Conservation (phyloP, 805 yeast species). For the Debaryomyces prosopidis region DNA sequence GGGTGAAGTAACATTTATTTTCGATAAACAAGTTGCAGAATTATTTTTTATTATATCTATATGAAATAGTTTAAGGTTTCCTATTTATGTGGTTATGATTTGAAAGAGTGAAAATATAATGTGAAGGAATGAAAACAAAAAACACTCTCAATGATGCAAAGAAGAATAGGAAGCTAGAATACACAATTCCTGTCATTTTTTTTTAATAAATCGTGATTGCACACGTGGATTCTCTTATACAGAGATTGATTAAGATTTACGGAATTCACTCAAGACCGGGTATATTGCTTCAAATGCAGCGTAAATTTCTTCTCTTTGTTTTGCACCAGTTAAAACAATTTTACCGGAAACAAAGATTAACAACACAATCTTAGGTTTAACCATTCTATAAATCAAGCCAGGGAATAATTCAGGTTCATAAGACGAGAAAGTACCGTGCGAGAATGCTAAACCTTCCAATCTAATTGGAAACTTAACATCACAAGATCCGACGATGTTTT, state of each 20-base stretch:
- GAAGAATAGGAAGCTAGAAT: neutral
- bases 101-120: neutral
- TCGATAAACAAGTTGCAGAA: neutral
- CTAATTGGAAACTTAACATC: constrained; percentile 98
- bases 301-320: constrained; percentile 97
- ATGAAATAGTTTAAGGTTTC: neutral
- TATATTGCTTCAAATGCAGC: constrained; percentile 98
- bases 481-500: constrained; percentile 97
- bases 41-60: constrained; percentile 1
- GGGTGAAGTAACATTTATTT: constrained; percentile 9
- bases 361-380: constrained; percentile 94
- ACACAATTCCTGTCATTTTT: constrained; percentile 1
- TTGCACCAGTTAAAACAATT: constrained; percentile 97
- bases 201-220: neutral
- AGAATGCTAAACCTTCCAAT: constrained; percentile 94
- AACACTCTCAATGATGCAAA: neutral
- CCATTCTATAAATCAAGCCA: constrained; percentile 98
- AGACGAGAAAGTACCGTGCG: constrained; percentile 98
- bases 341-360: constrained; percentile 96
- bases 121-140: neutral
- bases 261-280: constrained; percentile 96
- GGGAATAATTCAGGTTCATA: constrained; percentile 98
- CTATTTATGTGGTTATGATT: neutral
- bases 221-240: too few species aligned
- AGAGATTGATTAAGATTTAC: constrained; percentile 55